phyloP scores from a whole-genome alignment of 2,329 filamentous ascomycete genomes.

The Epichloe hybrida region DNA sequence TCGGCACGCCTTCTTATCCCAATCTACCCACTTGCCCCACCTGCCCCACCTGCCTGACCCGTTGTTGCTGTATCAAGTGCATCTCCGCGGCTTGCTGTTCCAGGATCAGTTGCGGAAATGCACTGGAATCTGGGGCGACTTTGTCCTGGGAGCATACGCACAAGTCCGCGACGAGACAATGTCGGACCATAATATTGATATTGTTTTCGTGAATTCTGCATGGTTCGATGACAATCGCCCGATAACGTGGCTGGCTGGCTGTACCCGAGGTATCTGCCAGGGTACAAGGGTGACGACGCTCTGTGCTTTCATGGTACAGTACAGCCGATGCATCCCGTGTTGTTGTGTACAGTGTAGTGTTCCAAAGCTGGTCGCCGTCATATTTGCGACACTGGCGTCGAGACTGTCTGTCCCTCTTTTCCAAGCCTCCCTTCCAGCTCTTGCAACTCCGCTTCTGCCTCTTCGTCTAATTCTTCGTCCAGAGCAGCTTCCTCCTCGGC shows the following conservation, averaged over 20 bases:
- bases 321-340: neutral
- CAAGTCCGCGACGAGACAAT: no score
- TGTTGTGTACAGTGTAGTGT: neutral
- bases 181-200: no score
- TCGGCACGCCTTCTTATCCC: no score
- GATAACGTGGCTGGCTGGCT: no score
- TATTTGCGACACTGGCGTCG: neutral
- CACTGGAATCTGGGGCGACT: no score
- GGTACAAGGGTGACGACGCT: no score
- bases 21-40: neutral
- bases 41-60: no score
- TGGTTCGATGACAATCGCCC: no score
- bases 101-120: no score
- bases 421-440: neutral
- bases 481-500: slow-evolving; percentile 17
- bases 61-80: neutral
- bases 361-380: neutral
- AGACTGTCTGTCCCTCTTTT: neutral
- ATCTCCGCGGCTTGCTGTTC: neutral
- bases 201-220: no score
- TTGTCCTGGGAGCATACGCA: no score
- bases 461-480: slow-evolving; percentile 18
- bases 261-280: no score
- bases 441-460: slow-evolving; percentile 15
- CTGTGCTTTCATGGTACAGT: neutral